Percentiles rank a stretch among this genome's conserved stretches.
phyloP scores from a whole-genome alignment of 176 grass and related monocot genomes.

The Raddia guianensis region DNA sequence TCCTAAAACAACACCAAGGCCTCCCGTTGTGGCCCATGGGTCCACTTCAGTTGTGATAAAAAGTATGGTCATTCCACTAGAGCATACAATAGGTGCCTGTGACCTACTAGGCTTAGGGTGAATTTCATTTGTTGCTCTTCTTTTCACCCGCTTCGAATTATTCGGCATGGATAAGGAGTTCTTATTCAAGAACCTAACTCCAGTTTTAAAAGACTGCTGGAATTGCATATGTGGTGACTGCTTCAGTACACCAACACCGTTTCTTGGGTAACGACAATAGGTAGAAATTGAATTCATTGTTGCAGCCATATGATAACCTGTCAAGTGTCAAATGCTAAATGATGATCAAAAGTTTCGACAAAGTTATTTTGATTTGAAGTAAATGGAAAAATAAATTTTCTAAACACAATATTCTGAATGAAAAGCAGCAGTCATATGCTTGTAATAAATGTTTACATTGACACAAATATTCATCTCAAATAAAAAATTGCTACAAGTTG shows the following conservation, averaged over 20 bases:
- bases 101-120: conserved; percentile 27
- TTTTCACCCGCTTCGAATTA: conserved; percentile 25
- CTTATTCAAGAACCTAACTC: conserved; percentile 41
- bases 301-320: conserved; percentile 44
- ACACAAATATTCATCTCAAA: conserved; percentile 9
- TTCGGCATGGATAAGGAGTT: not conserved
- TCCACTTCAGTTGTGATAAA: conserved; percentile 65
- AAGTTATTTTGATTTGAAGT: conserved; percentile 17
- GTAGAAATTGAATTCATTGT: conserved; percentile 38
- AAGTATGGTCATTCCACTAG: conserved; percentile 56
- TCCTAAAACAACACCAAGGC: conserved; percentile 76
- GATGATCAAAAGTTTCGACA: not conserved
- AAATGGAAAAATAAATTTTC: conserved; percentile 22
- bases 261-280: conserved; percentile 40
- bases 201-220: conserved; percentile 25
- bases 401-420: not conserved
- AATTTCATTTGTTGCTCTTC: conserved; percentile 24
- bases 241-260: conserved; percentile 25
- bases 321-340: conserved; percentile 23
- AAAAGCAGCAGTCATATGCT: not conserved
- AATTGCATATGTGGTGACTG: conserved; percentile 42
- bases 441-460: conserved; percentile 13
- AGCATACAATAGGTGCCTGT: conserved; percentile 43
- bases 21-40: conserved; percentile 77
- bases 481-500: not conserved